phyloP scores from a whole-genome alignment of 2,329 filamentous ascomycete genomes.

The Thermoascus crustaceus region DNA sequence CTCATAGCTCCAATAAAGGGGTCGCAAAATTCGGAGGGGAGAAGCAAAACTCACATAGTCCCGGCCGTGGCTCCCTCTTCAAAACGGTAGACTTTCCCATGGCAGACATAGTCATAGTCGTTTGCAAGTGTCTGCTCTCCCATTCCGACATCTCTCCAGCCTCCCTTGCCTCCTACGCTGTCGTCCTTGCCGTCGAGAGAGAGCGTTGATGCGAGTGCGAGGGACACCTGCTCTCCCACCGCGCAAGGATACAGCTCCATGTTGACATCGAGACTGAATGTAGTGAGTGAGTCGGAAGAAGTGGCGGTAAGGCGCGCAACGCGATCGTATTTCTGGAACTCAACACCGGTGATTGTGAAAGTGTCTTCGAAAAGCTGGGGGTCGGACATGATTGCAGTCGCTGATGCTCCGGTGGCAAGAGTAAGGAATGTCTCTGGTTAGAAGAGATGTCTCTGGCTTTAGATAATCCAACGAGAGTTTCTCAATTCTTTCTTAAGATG shows the following conservation, averaged over 20 bases:
- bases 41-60: constrained; percentile 61
- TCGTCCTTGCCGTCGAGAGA: constrained; percentile 81
- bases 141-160: constrained; percentile 68
- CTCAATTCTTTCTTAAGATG: neutral
- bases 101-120: constrained; percentile 45
- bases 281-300: constrained; percentile 64
- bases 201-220: constrained; percentile 78
- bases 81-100: constrained; percentile 46
- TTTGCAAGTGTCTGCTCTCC: constrained; percentile 49
- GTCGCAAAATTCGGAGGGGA: neutral
- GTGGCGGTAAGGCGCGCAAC: constrained; percentile 76
- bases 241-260: constrained; percentile 77
- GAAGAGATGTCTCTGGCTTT: no score
- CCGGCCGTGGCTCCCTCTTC: constrained; percentile 56
- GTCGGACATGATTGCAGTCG: constrained; percentile 59
- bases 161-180: constrained; percentile 46
- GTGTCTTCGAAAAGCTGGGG: constrained; percentile 88
- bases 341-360: constrained; percentile 72
- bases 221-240: constrained; percentile 65
- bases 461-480: neutral
- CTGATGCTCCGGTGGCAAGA: constrained; percentile 2
- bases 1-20: no score
- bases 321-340: constrained; percentile 88
- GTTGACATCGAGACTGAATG: constrained; percentile 87
- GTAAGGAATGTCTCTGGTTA: neutral